Base-by-base conservation (phyloP, 2,329 filamentous ascomycete species). In the Aspergillus vadensis region DNA sequence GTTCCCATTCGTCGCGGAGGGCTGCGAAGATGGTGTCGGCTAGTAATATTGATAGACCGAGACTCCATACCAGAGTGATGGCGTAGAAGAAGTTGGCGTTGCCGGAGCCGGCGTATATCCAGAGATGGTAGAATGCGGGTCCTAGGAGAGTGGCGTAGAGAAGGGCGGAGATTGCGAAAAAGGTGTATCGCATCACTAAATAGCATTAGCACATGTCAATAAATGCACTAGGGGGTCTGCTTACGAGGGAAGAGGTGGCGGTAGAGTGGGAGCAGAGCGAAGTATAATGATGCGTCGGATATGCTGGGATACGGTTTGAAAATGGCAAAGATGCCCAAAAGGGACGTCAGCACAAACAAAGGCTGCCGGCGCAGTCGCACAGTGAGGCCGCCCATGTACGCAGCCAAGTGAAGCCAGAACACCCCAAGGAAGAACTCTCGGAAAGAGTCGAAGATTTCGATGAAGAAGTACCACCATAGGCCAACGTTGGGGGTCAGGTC, bases 81-180 rank as follows among this genome's bases (percentile, higher is more conserved):
- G 95, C 95, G 74, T 99, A 99, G 80, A 99, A 99, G 80, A 99
- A 99, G 75, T 99, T 99, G 61, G 95, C 95, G 71, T 99, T 99
- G 27, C 95, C 95, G 59, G 92, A 97, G 53, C 95, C 95, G 2
- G 95, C 95, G 72, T 98, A 99, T 60, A 99, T 94, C 95, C 95
- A 99, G 5, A 99, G 82, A 73, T 99, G 89, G 75, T 98, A 97
- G 74, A 99, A 99, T 0, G 93, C 92, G 1, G 95, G 95, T 0
- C 95, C 95, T 0, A 99, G 84, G 63, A 97, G 88, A 2, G 89
- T 90, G 23, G 92, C 89, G 76, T 99, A 99, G 9, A 98, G 80
- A 41, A 99, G 83, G 2, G 91, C 90, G 0, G 92, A 88, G 1
- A 90, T 85, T 10, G 91, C 88, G 63, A 98, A 85, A 74, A 97